phyloP scores from a whole-genome alignment of 2,329 filamentous ascomycete species.

The Fusarium vanettenii region DNA sequence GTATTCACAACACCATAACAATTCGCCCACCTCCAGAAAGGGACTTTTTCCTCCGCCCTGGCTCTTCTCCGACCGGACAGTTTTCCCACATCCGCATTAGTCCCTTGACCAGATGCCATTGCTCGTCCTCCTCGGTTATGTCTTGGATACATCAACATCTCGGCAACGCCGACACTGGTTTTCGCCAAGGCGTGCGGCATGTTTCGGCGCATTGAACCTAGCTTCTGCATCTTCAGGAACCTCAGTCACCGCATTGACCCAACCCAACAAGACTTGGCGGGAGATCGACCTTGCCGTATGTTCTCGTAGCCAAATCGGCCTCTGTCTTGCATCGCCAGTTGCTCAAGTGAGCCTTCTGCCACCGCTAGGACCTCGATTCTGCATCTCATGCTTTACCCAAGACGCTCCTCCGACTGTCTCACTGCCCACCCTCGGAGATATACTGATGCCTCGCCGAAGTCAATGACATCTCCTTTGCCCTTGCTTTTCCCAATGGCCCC shows the following conservation, averaged over 20 bases:
- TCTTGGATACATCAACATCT: slow-evolving; percentile 6
- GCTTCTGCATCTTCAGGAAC: not conserved
- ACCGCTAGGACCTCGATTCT: not conserved
- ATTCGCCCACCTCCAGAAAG: not conserved
- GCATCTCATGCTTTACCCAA: not conserved
- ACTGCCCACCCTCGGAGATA: not conserved
- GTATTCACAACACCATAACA: not conserved
- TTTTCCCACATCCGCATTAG: not conserved
- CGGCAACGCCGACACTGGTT: slow-evolving; percentile 16
- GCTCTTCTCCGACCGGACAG: not conserved
- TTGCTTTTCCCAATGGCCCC: not conserved
- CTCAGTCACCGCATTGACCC: not conserved
- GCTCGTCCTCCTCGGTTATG: not conserved
- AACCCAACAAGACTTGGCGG: not conserved
- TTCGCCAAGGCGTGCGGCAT: not conserved
- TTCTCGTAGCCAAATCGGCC: not conserved
- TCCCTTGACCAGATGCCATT: not conserved
- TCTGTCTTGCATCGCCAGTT: not conserved
- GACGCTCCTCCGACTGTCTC: not conserved
- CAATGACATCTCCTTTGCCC: not conserved
- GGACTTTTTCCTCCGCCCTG: not conserved
- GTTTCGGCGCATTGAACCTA: not conserved
- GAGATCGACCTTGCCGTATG: slow-evolving; percentile 4
- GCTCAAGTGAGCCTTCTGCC: not conserved
- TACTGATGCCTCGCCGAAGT: not conserved